Base-by-base conservation (phyloP, 75 land plant species). In the Azolla pinnata region DNA sequence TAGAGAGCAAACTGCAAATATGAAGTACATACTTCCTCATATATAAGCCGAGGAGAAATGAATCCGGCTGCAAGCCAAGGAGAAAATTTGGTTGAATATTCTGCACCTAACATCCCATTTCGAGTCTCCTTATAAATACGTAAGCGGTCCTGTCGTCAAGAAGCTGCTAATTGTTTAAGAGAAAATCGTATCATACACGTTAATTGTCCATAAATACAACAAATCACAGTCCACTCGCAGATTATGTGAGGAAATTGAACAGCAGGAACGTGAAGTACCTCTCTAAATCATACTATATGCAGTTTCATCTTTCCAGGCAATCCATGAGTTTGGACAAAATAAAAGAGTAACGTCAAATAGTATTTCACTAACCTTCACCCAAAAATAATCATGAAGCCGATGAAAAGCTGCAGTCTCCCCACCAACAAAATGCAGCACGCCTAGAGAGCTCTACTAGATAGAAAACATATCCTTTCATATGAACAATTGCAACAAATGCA, bases 71-170 rank as follows among this genome's bases (percentile, higher is more conserved):
- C 98, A 73, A 93, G 87, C 98, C 98, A 93, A 44, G 98, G 90
- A 38, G 98, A 88, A 58, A 93, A 85, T 55, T 93, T 93, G 48
- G 98, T 85, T n/a, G 98, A 93, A 54, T 93, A 93, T 63, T 86
- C 79, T 60, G 97, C 76, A 44, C 97, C 97, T 30, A 91, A 26
- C 97, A 91, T 91, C n/a, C 97, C 99, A 77, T 95, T 95, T 27
- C 99, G 82, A n/a, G 96, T 89, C 61, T 76, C 91, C 60, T 95
- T 95, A 48, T 95, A 95, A 0, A 75, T 40, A 55, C 33, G 74
- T 47, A 89, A 42, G 28, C 66, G 50, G 56, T 95, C 91, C 99
- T 95, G 45, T n/a, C n/a, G n/a, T n/a, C n/a, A n/a, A n/a, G n/a
- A n/a, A n/a, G n/a, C n/a, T n/a, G n/a, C n/a, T n/a, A n/a, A n/a